Conservation (phyloP, 1,139 yeast genomes). For the Taphrina wiesneri region DNA sequence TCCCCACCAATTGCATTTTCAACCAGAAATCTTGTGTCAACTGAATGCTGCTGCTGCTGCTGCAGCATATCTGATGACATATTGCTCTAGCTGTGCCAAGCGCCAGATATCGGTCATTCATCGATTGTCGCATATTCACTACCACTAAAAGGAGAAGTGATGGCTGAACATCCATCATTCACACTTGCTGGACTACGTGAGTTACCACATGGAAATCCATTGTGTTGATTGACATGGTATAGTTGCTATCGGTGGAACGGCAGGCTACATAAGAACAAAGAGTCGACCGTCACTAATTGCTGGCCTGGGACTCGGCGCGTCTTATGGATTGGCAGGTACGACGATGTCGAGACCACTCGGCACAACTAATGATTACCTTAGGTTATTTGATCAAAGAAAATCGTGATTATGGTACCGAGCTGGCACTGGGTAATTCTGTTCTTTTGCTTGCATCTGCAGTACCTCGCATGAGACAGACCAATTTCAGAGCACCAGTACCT, state of each 20-base stretch:
- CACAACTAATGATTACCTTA: conserved; percentile 42
- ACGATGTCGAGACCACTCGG: background rate
- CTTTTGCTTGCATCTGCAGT: conserved; percentile 68
- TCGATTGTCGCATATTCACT: no score
- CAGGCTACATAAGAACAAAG: conserved; percentile 66
- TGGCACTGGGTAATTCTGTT: conserved; percentile 72
- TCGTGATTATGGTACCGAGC: conserved; percentile 75
- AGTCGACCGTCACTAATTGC: conserved; percentile 80
- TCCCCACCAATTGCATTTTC: background rate
- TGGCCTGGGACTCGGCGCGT: conserved; percentile 66
- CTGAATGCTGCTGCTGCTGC: background rate
- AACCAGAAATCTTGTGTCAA: background rate
- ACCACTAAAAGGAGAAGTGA: no score
- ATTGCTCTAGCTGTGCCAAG: no score
- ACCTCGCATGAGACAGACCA: conserved; percentile 57
- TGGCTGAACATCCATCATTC: conserved; percentile 61
- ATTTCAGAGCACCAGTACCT: conserved; percentile 74
- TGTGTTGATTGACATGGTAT: background rate
- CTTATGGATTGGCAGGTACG: conserved; percentile 71
- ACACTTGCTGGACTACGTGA: conserved; percentile 65
- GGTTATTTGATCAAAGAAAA: conserved; percentile 62
- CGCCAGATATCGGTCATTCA: background rate
- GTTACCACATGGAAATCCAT: background rate
- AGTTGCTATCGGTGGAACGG: conserved; percentile 67
- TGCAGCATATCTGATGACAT: background rate